Evolutionary conservation across 305 asterid species (phyloP).

Genomic region (Striga hermonthica): DNA sequence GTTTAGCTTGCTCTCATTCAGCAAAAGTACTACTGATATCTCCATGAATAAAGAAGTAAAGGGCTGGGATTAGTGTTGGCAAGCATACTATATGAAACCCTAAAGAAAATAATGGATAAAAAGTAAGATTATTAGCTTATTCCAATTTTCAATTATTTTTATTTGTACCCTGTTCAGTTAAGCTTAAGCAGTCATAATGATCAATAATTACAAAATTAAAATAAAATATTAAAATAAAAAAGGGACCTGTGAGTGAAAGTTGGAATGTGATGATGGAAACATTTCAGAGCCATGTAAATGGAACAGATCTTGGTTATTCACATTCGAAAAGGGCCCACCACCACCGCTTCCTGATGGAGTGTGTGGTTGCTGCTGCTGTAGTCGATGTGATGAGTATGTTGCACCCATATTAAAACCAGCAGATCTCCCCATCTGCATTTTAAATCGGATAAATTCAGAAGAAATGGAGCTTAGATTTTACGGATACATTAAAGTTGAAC

Average conservation of each 20-base stretch:
- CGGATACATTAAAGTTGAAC: slow-evolving; percentile 24
- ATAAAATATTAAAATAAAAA: slow-evolving; percentile 9
- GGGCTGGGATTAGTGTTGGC: background rate
- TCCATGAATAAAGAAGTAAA: slow-evolving; percentile 21
- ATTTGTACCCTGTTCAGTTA: slow-evolving; percentile 8
- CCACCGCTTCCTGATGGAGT: slow-evolving; percentile 65
- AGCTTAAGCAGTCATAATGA: slow-evolving; percentile 6
- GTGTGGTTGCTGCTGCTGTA: slow-evolving; percentile 89
- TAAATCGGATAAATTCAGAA: slow-evolving; percentile 34
- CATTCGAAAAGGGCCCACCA: slow-evolving; percentile 65
- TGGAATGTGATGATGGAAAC: slow-evolving; percentile 74
- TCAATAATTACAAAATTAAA: slow-evolving; percentile 1
- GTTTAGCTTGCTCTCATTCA: slow-evolving; percentile 23
- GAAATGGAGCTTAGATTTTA: slow-evolving; percentile 9
- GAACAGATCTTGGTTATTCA: slow-evolving; percentile 88
- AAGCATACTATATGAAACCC: slow-evolving; percentile 9
- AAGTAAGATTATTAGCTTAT: slow-evolving; percentile 2
- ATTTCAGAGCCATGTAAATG: slow-evolving; percentile 89
- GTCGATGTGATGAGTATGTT: slow-evolving; percentile 81
- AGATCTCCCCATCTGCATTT: slow-evolving; percentile 89
- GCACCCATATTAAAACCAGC: slow-evolving; percentile 92
- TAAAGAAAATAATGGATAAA: slow-evolving; percentile 14
- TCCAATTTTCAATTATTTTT: background rate
- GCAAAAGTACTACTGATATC: slow-evolving; percentile 18
- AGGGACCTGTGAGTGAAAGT: slow-evolving; percentile 76